Conservation (phyloP, 1,139 yeast genomes). For the Hemisphaericaspora xylofermentans region DNA sequence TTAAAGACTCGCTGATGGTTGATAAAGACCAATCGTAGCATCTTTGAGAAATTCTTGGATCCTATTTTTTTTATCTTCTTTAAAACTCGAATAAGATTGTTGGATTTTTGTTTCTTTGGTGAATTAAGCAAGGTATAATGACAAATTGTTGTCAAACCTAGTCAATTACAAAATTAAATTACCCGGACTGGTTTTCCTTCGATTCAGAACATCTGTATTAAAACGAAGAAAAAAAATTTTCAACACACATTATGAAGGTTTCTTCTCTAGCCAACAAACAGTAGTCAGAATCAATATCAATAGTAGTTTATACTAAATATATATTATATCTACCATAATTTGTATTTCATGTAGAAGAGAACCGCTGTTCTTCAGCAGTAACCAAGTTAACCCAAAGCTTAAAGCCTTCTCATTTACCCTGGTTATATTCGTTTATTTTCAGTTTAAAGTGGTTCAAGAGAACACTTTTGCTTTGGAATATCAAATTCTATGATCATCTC, state of each 20-base stretch:
- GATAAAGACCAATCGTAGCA: too few relatives aligned
- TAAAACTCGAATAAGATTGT: background rate
- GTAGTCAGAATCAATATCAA: background rate
- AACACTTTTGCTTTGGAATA: slow-evolving; percentile 51
- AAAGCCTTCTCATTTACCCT: slow-evolving; percentile 54
- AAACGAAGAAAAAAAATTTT: background rate
- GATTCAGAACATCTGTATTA: too few relatives aligned
- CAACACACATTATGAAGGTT: too few relatives aligned
- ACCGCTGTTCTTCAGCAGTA: background rate
- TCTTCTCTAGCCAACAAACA: background rate
- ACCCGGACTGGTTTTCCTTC: too few relatives aligned
- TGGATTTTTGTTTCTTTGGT: background rate
- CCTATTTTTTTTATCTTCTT: too few relatives aligned
- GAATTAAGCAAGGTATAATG: too few relatives aligned
- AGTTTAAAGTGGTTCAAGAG: slow-evolving; percentile 51
- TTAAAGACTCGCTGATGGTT: too few relatives aligned
- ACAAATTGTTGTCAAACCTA: too few relatives aligned
- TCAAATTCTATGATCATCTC: slow-evolving; percentile 40
- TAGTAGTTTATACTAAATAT: background rate
- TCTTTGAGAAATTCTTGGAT: too few relatives aligned
- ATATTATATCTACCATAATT: background rate
- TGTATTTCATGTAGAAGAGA: background rate
- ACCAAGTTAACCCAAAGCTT: slow-evolving; percentile 32
- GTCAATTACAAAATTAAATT: too few relatives aligned
- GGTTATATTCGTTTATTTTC: slow-evolving; percentile 53